These are phyloP conservation scores for Penicillium robsamsonii DNA, from an alignment of 495 filamentous ascomycete species.

Conservation along the genomic window DNA sequence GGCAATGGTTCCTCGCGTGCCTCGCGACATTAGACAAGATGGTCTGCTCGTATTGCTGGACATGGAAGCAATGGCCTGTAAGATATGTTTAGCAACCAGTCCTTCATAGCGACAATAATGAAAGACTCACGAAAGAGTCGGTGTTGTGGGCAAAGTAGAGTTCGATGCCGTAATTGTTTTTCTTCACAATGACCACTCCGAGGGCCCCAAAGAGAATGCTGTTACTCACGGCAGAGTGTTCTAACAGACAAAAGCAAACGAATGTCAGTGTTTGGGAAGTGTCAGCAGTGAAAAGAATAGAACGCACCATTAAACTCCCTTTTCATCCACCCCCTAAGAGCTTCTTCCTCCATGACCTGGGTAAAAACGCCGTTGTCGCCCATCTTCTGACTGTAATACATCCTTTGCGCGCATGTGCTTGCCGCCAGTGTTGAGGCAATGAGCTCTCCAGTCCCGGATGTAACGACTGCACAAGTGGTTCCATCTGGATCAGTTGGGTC, in stretches of 20 bases:
- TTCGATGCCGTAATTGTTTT: conserved; percentile 63
- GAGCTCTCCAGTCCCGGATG: conserved; percentile 94
- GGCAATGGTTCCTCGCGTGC: conserved; percentile 37
- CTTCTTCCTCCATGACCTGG: conserved; percentile 65
- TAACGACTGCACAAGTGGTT: conserved; percentile 71
- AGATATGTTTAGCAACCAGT: conserved; percentile 15
- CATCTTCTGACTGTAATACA: conserved; percentile 65
- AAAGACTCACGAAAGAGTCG: conserved; percentile 68
- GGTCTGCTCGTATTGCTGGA: conserved; percentile 67
- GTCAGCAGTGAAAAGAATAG: not conserved
- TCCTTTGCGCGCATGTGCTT: conserved; percentile 68
- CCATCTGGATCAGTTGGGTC: conserved; percentile 59
- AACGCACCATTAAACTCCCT: conserved; percentile 72
- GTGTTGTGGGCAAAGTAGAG: conserved; percentile 92
- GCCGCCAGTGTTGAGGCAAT: conserved; percentile 91
- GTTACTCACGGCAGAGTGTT: conserved; percentile 69
- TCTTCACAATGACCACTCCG: conserved; percentile 81
- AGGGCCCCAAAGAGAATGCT: conserved; percentile 75
- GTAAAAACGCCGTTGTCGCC: conserved; percentile 57
- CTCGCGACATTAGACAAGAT: conserved; percentile 79
- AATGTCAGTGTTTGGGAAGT: conserved; percentile 18
- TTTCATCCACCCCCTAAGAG: conserved; percentile 67
- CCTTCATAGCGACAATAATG: not conserved
- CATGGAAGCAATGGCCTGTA: conserved; percentile 79
- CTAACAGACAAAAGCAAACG: conserved; percentile 27